These are phyloP conservation scores for Boletus rex-veris DNA, from an alignment of 768 basidiomycete species.

Conservation along the genomic window DNA sequence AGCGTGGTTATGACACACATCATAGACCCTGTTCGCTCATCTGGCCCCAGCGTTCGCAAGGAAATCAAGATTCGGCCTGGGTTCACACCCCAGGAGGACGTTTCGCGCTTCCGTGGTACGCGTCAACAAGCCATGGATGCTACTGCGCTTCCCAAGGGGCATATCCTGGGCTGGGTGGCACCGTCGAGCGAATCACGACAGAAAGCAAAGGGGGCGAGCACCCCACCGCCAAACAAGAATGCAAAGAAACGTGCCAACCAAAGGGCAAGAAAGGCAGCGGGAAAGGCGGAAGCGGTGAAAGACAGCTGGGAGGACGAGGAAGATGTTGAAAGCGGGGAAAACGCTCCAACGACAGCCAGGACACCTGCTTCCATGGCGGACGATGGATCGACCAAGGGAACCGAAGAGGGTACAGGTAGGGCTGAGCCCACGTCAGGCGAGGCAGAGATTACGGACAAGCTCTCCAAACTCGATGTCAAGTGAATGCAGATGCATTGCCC, in stretches of 20 bases:
- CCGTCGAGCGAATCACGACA: slow-evolving; percentile 44
- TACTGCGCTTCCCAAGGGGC: slow-evolving; percentile 65
- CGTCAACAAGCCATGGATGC: slow-evolving; percentile 72
- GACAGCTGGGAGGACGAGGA: slow-evolving; percentile 81
- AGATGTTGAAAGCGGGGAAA: slow-evolving; percentile 36
- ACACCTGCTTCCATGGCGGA: not conserved
- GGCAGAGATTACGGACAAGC: slow-evolving; percentile 42
- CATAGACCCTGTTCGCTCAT: slow-evolving; percentile 7
- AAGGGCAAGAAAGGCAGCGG: slow-evolving; percentile 61
- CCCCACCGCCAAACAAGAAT: slow-evolving; percentile 62
- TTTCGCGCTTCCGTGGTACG: slow-evolving; percentile 78
- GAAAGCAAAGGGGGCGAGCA: slow-evolving; percentile 28
- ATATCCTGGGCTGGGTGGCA: slow-evolving; percentile 77
- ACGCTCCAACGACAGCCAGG: slow-evolving; percentile 9
- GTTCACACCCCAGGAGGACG: slow-evolving; percentile 92
- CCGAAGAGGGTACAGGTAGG: not conserved
- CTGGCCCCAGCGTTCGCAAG: slow-evolving; percentile 65
- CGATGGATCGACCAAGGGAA: slow-evolving; percentile 1
- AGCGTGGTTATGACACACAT: slow-evolving; percentile 1
- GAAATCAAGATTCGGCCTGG: slow-evolving; percentile 88
- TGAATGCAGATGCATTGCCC: slow-evolving; percentile 15
- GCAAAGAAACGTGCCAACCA: slow-evolving; percentile 80
- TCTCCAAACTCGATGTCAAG: slow-evolving; percentile 59
- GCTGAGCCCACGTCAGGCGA: not conserved
- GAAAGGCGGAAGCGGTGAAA: slow-evolving; percentile 54